Base-by-base conservation (phyloP, 2,329 filamentous ascomycete genomes). In the Talaromyces piceae region DNA sequence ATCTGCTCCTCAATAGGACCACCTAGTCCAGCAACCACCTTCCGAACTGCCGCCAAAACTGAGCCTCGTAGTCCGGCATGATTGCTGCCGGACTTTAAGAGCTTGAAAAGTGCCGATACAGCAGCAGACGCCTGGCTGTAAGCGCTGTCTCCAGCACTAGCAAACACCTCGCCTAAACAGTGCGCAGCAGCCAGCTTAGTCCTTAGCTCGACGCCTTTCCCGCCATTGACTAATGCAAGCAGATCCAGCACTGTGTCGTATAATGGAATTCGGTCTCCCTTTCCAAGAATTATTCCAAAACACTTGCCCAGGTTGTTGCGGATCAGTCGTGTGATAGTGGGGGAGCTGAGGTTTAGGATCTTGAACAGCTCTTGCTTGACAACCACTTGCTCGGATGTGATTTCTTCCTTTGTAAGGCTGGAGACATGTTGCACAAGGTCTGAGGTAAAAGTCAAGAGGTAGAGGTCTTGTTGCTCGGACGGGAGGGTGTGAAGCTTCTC, bases 161-260 rank as follows among this genome's bases (percentile, higher is more conserved):
- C 87, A 69, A 91, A 97, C 28, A 97, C 82, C 63, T 93, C 86
- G 27, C 93, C 93, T 59, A 98, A 67, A 64, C 89, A 95, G 65
- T 86, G 82, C 33, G 88, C 86, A 20, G 91, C 91, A 5, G 90
- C 90, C 78, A 96, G 91, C 69, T 88, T 94, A 3, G 83, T 80
- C 62, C 84, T 83, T 47, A 86, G 67, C 61, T 95, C 90, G 58
- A 82, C 83, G 49, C 77, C 77, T 67, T 95, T 96, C 18, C 85
- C 82, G 45, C 79, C 79, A 54, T 83, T 83, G 43, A 95, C 67
- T 51, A 95, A 83, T 9, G 73, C 76, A 8, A 91, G 77, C 9
- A 97, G 76, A 58, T 97, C 91, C 62, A 93, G 95, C 64, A 97
- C 87, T 0, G 89, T 94, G 69, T 98, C 93, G 64, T 94, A 96